Evolutionary conservation across 78 protist genomes (phyloP), one percentile per base, ranked within the genome.

Genomic region (Dictyostelium firmibasis): DNA sequence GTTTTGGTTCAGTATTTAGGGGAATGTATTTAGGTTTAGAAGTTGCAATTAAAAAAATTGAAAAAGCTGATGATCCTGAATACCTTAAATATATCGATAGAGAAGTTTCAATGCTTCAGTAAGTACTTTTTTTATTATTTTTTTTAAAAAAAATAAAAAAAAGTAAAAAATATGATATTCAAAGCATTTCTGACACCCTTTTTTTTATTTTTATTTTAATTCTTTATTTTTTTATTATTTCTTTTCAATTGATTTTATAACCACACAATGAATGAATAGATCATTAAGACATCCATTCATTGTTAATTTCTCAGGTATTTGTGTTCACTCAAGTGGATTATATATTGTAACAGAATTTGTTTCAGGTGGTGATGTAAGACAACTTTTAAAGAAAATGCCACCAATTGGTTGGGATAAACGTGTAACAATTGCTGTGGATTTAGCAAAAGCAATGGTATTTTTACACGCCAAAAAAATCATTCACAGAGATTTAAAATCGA

Each of bases 341-440:
- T 92, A 86, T 75, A 92, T 92, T 81, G 81, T 92, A 18, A 92
- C 96, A 84, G 96, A 92, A 50, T 92, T 92, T 86, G 92, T 92
- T 8, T 86, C 91, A 27, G 96, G 96, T 86, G 96, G 96, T 67
- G 96, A 92, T 81, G 94, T 88, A 11, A 67, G 94, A 64, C 94
- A 88, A 81, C 25, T 88, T 23, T 60, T 88, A 6, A 88, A 88
- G 70, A 53, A 62, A 44, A 25, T 60, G 2, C 86, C 91, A 92
- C 91, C 92, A 18, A 81, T 92, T 33, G 83, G 84, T 44, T 92
- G 96, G 96, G 96, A 82, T 23, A 85, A 92, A 27, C 57, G 96
- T 50, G 76, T 92, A 35, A 72, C 86, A 64, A 92, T 92, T 31
- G 83, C 92, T 16, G 47, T 62, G 4, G 96, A 92, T 62, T 86